Evolutionary conservation across 2,329 filamentous ascomycete genomes (phyloP), one percentile per base, ranked within the genome.

Genomic region (Lecanicillium sp.): DNA sequence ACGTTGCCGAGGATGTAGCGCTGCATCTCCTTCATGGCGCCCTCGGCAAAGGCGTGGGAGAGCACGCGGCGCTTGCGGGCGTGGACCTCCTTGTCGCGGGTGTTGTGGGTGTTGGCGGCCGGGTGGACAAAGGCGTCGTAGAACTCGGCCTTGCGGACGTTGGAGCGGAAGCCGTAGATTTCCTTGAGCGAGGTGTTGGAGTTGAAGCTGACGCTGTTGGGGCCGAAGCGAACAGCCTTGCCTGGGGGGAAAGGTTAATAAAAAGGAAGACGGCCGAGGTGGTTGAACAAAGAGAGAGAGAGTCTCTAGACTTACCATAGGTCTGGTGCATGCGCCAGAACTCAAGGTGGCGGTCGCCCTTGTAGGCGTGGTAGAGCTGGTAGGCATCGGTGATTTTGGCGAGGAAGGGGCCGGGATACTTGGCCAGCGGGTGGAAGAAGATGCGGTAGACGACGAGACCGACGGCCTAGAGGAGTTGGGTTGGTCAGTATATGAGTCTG

Each of bases 171-270:
- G 46, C 78, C 76, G 59, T 82, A 80, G 44, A 84, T 81, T 14
- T 78, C 72, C 55, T 77, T 77, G 42, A 86, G 65, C 1, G 83
- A 81, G 7, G 72, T 71, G 44, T 73, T 74, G 39, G 78, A 81
- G 68, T 92, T 90, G 64, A 94, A 77, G 1, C 81, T 86, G 30
- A 94, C 64, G 44, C 76, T 77, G 58, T 87, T 87, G 32, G 87
- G 87, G 0, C 83, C 84, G 47, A 83, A 85, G 19, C 87, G 83
- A n/a, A 90, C 82, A 36, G 79, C 58, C n/a, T 68, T 64, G 49
- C 77, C 75, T 78, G 33, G 1, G 14, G 9, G 3, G 33, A 34
- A 44, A 30, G 47, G 39, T 27, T 22, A 11, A 14, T 30, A 15
- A 11, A 8, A 29, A 6, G 29, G 25, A 29, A 5, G 14, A 4